Conservation (phyloP, 2,329 filamentous ascomycete genomes). For the Sordariomycetes sp. region DNA sequence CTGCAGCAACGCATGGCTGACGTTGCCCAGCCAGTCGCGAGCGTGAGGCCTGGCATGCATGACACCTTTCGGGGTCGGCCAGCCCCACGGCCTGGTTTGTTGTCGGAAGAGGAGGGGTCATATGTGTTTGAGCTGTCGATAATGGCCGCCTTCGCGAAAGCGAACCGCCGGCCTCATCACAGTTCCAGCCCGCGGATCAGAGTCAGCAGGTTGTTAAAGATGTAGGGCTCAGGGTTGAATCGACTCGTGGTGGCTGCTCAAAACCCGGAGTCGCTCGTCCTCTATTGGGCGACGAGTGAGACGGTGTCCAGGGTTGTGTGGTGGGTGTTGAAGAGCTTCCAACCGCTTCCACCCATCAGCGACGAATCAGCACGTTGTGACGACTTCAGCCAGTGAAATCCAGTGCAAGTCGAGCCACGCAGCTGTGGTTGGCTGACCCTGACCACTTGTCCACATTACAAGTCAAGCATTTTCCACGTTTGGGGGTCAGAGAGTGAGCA, state of each 20-base stretch:
- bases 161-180: no score
- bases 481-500: no score
- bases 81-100: no score
- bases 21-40: slow-evolving; percentile 5
- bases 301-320: slow-evolving; percentile 6
- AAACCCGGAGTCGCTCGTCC: background rate
- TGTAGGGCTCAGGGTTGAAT: no score
- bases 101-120: no score
- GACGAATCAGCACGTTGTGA: slow-evolving; percentile 4
- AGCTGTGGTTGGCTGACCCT: slow-evolving; percentile 2
- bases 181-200: no score
- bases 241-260: background rate
- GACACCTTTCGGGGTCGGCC: slow-evolving; percentile 3
- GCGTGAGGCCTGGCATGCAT: slow-evolving; percentile 2
- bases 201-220: no score
- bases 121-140: no score
- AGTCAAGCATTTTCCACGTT: no score
- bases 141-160: no score
- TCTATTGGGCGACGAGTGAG: slow-evolving; percentile 6
- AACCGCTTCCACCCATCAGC: slow-evolving; percentile 4
- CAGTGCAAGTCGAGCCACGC: background rate
- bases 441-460: no score
- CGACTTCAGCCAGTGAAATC: slow-evolving; percentile 4
- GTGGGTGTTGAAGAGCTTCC: slow-evolving; percentile 6
- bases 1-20: slow-evolving; percentile 5